phyloP scores from a whole-genome alignment of 1,284 basidiomycete genomes.

The Apiotrichum siamense region DNA sequence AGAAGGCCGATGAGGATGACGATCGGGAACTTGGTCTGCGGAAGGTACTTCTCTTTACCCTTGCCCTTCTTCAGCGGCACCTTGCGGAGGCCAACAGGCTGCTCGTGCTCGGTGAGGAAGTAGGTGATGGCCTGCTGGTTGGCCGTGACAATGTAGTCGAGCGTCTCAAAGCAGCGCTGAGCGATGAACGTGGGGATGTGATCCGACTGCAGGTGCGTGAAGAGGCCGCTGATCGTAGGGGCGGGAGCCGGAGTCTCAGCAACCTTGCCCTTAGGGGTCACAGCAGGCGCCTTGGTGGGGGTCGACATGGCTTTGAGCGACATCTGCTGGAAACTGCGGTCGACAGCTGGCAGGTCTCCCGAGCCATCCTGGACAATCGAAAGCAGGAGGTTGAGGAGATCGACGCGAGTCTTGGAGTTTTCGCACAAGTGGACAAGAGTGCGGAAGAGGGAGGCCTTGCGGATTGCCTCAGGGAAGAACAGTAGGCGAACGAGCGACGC shows the following conservation, averaged over 20 bases:
- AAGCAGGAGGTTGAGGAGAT: constrained; percentile 87
- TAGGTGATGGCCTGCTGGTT: constrained; percentile 80
- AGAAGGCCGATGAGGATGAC: constrained; percentile 78
- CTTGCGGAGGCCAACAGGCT: constrained; percentile 66
- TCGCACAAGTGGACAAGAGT: constrained; percentile 94
- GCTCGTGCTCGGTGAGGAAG: constrained; percentile 90
- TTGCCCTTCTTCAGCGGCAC: constrained; percentile 74
- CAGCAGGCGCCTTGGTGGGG: constrained; percentile 66
- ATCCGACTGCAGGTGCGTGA: constrained; percentile 67
- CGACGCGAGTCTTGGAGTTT: constrained; percentile 83
- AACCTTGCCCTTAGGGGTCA: constrained; percentile 52
- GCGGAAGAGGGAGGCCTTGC: constrained; percentile 78
- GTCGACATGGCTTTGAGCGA: constrained; percentile 61
- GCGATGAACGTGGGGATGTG: constrained; percentile 84
- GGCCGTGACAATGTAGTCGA: constrained; percentile 74
- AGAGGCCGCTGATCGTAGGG: constrained; percentile 51
- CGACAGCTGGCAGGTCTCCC: constrained; percentile 82
- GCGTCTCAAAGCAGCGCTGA: constrained; percentile 82
- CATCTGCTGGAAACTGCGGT: constrained; percentile 91
- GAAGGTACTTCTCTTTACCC: constrained; percentile 76
- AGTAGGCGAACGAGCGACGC: constrained; percentile 86
- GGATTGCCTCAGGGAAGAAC: constrained; percentile 90
- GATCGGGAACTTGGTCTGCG: constrained; percentile 81
- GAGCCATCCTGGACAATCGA: constrained; percentile 92
- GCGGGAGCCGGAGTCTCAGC: constrained; percentile 44